Evolutionary conservation across 192 early-diverging fungal species (phyloP), one percentile per base, ranked within the genome.

Genomic region (Dissophora globulifera): DNA sequence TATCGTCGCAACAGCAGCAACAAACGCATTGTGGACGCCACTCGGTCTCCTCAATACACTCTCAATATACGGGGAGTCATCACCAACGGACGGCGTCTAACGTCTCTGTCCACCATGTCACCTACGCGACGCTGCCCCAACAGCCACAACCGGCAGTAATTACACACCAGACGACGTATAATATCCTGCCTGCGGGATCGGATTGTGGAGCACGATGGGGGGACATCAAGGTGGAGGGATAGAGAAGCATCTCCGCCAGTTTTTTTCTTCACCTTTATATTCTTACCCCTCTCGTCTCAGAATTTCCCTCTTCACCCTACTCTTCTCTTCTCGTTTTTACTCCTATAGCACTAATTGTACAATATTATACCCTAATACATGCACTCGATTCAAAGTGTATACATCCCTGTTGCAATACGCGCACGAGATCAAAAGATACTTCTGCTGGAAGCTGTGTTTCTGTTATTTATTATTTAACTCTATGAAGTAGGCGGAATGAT

Each of bases 121-220:
- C 60, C 11, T 64, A 64, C 17, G 50, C 70, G 11, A 31, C 56
- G 5, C 20, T 74, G 23, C 70, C 70, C n/a, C 70, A 74, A 19
- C 70, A 74, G 30, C 70, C 70, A 4, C 70, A 74, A 12, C 62
- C 70, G 13, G 70, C 70, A 19, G 70, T 64, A 0, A 74, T 74
- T 23, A 74, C 55, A 0, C 70, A 74, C 30, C 70, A 74, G 29
- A 74, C 70, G 3, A 55, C 61, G 12, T 74, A 74, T 27, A 62
- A 74, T 40, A 74, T 74, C 15, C 61, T 54, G 23, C 60, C 70
- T 15, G 60, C 25, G 8, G 61, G 53, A 22, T 53, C 62, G 17
- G 70, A 74, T 23, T 74, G 70, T 47, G 70, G 70, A 27, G 30
- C 61, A 50, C 23, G 70, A 64, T 74, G 70, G 70, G 70, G 63